Base-by-base conservation (phyloP, 139 green algal genomes). In the Helicosporidium sp. region DNA sequence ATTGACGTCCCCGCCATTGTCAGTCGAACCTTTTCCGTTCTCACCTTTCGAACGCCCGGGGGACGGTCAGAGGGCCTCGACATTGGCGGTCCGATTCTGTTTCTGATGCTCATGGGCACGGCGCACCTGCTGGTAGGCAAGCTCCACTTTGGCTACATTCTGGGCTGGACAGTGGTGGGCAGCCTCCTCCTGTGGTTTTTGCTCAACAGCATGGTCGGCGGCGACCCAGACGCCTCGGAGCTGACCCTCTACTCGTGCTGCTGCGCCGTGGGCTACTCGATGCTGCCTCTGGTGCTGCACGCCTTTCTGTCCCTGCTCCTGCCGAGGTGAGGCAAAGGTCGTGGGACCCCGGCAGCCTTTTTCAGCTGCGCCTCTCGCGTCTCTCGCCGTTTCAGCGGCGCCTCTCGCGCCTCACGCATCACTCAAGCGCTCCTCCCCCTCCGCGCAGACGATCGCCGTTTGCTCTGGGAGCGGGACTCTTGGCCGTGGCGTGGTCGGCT, bases 61-160 rank as follows among this genome's bases (percentile, higher is more conserved):
- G 45, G 56, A 13, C 47, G 70, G 23, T 48, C 85, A 23, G 77
- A 88, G 15, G 72, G 82, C 5, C 52, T 93, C 17, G 84, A 94
- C 54, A 69, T 94, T 58, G 88, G 85, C 5, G 84, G 84, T 0
- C 79, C 84, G 0, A 58, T 94, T 1, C 47, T 94, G 1, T 92
- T 90, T 31, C 68, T 82, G 23, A 48, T 79, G 13, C 15, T 79
- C 15, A 59, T 94, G 15, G 80, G 66, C 5, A 47, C 62, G 0
- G 65, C 82, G 12, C 84, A 94, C 50, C 59, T 94, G 12, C 58
- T 94, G 74, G 84, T 75, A 40, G 83, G 75, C 36, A 93, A 92
- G 55, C 62, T 94, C 18, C 81, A 94, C 57, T 92, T 94, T 68
- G 85, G 85, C 12, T 71, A 94, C 43, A 84, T 94, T 43, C 60